A percentile compares a stretch with the other conserved stretches of the same genome.
These are phyloP conservation scores for Rosa chinensis DNA, from an alignment of 306 rosid genomes.

Conservation along the genomic window DNA sequence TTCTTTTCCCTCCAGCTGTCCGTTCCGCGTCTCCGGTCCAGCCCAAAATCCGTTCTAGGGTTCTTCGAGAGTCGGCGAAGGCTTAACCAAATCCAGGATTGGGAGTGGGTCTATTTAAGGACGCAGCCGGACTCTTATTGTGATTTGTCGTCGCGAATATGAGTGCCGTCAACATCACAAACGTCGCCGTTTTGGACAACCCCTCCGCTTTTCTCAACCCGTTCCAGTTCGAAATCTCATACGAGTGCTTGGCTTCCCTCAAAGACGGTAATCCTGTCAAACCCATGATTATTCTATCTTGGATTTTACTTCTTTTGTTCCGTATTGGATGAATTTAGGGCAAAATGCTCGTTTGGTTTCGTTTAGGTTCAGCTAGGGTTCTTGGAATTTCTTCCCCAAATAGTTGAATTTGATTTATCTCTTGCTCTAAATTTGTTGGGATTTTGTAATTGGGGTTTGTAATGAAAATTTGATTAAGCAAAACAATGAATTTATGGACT, in stretches of 20 bases:
- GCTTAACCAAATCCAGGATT: constrained; percentile 10
- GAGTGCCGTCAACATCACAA: constrained; percentile 91
- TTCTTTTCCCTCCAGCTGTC: neutral
- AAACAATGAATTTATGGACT: neutral
- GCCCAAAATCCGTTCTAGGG: constrained; percentile 2
- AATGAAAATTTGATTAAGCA: neutral
- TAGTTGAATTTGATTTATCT: neutral
- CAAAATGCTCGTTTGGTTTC: neutral
- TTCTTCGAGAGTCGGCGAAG: constrained; percentile 17
- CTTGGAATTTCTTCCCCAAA: neutral
- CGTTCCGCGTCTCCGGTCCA: neutral
- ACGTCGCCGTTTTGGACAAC: constrained; percentile 80
- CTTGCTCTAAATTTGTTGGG: neutral
- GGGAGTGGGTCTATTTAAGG: neutral
- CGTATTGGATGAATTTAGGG: neutral
- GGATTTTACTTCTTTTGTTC: neutral
- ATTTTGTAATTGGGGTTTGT: neutral
- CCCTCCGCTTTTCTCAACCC: constrained; percentile 67
- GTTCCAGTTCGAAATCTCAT: constrained; percentile 46
- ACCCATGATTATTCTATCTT: neutral
- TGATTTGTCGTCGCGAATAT: constrained; percentile 24
- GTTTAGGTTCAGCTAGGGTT: neutral
- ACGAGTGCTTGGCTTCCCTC: constrained; percentile 48
- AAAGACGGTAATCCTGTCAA: constrained; percentile 34
- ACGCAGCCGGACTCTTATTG: neutral